Evolutionary conservation across 176 grass and related monocot species (phyloP).

Genomic region (Eragrostis nindensis): DNA sequence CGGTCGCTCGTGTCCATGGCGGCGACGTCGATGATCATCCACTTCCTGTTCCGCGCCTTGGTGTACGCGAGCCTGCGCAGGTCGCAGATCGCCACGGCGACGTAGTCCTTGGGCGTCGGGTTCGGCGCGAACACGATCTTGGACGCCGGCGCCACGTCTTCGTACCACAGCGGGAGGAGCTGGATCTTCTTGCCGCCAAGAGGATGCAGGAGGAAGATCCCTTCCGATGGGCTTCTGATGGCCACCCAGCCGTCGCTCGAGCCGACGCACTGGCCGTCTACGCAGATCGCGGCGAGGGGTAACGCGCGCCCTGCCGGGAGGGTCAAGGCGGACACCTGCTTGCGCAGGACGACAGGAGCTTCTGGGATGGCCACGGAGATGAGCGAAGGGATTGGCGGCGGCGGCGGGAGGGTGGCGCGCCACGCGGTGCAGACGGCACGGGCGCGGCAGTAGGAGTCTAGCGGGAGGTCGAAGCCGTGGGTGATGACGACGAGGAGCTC

Average conservation of each 20-base stretch:
- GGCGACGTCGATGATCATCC: not conserved
- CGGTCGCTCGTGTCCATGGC: accelerated
- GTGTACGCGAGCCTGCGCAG: not conserved
- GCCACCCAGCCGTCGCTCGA: not conserved
- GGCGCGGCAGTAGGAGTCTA: not conserved
- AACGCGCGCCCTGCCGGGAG: too few relatives aligned
- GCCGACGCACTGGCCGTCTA: not conserved
- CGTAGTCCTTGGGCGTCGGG: not conserved
- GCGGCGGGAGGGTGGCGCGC: conserved; percentile 16
- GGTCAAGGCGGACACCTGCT: too few relatives aligned
- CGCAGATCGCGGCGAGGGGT: not conserved
- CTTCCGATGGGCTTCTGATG: not conserved
- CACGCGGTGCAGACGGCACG: not conserved
- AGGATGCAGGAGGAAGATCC: not conserved
- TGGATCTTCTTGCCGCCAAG: not conserved
- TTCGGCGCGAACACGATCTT: conserved; percentile 31
- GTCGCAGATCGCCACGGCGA: not conserved
- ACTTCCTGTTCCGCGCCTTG: not conserved
- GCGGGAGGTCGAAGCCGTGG: not conserved
- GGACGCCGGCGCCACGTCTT: not conserved
- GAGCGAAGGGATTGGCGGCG: conserved; percentile 3
- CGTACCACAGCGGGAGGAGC: not conserved
- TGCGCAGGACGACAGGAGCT: too few relatives aligned
- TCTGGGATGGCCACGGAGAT: not conserved
- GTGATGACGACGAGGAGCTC: not conserved